Evolutionary conservation across 2,329 filamentous ascomycete genomes (phyloP).

Genomic region (Aspergillus uvarum): DNA sequence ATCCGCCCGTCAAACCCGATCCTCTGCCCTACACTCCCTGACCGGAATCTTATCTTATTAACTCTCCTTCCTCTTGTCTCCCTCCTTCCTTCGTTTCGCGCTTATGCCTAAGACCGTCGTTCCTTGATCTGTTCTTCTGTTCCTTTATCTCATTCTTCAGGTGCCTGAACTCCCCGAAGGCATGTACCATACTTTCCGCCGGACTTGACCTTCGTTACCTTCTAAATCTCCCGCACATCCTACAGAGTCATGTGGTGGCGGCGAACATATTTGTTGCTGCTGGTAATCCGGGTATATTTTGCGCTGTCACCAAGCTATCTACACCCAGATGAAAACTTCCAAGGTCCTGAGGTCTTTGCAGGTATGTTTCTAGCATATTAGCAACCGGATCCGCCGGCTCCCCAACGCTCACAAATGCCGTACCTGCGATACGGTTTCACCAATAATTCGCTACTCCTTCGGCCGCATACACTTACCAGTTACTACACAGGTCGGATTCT

Average conservation of each 20-base stretch:
- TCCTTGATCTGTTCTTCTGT: constrained; percentile 7
- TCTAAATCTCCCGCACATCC: constrained; percentile 11
- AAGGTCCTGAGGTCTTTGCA: constrained; percentile 94
- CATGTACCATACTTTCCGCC: constrained; percentile 8
- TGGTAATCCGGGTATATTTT: constrained; percentile 88
- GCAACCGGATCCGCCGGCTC: background rate
- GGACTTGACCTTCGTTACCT: constrained; percentile 7
- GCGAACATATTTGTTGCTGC: constrained; percentile 79
- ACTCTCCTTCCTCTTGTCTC: background rate
- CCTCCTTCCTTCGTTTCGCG: constrained; percentile 2
- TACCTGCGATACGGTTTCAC: too few species aligned
- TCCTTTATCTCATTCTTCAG: background rate
- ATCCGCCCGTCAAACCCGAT: background rate
- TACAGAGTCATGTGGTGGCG: constrained; percentile 76
- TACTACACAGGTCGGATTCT: constrained; percentile 77
- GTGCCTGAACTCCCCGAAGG: background rate
- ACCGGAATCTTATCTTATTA: background rate
- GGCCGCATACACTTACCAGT: constrained; percentile 7
- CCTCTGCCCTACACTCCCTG: background rate
- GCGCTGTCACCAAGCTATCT: constrained; percentile 93
- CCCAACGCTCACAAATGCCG: background rate
- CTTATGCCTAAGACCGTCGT: constrained; percentile 10
- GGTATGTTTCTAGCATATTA: constrained; percentile 58
- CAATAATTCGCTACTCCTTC: background rate
- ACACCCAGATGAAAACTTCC: constrained; percentile 98